Evolutionary conservation across 2,329 filamentous ascomycete genomes (phyloP).

Genomic region (Fusarium sp.): DNA sequence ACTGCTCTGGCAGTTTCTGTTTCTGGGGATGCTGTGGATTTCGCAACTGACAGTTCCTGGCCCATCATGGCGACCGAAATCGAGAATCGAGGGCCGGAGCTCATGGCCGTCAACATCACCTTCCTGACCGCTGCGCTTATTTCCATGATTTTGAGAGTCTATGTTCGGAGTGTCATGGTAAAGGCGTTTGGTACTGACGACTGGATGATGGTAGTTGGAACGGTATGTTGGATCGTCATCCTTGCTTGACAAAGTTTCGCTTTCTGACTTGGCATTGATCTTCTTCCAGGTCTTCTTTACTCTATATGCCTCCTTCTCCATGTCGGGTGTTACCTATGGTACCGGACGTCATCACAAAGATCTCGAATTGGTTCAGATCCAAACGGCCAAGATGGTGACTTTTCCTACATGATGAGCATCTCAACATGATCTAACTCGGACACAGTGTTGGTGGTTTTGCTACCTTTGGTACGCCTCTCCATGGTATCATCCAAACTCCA

Average conservation of each 20-base stretch:
- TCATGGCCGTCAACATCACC: conserved; percentile 49
- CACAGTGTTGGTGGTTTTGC: conserved; percentile 47
- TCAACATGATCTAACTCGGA: not conserved
- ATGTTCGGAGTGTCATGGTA: conserved; percentile 49
- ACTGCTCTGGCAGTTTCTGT: not conserved
- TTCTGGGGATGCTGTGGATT: too few species aligned
- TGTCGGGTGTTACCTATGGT: conserved; percentile 48
- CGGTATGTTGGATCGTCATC: conserved; percentile 34
- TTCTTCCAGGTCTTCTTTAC: conserved; percentile 44
- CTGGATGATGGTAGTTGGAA: conserved; percentile 51
- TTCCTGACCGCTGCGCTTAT: conserved; percentile 42
- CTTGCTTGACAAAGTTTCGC: not conserved
- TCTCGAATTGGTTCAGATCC: conserved; percentile 36
- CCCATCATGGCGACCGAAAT: conserved; percentile 26
- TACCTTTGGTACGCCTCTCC: conserved; percentile 44
- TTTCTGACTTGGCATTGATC: conserved; percentile 43
- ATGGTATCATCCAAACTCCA: conserved; percentile 50
- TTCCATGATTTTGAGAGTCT: conserved; percentile 47
- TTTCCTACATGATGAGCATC: not conserved
- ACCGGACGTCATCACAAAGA: conserved; percentile 52
- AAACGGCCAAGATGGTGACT: conserved; percentile 49
- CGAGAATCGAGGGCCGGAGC: conserved; percentile 47
- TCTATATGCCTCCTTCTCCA: conserved; percentile 26
- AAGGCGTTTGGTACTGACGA: conserved; percentile 52
- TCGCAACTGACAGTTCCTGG: not conserved